phyloP scores from a whole-genome alignment of 2,329 filamentous ascomycete species.

The Pestalotiopsis sp. region DNA sequence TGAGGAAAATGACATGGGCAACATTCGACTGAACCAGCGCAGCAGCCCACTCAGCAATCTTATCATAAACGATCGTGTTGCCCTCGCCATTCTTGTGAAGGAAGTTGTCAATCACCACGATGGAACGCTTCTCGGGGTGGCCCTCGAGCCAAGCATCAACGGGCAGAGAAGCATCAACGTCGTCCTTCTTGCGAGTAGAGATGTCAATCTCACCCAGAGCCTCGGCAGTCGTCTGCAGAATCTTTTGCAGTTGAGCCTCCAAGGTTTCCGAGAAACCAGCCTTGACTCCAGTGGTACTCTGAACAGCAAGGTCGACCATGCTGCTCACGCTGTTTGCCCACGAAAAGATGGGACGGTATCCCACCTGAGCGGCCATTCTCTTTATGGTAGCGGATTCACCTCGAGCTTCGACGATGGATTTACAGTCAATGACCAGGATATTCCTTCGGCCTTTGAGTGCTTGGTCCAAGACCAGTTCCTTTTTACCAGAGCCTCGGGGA shows the following conservation, averaged over 20 bases:
- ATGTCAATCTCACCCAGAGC: constrained; percentile 80
- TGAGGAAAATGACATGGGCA: constrained; percentile 93
- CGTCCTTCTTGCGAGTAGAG: constrained; percentile 67
- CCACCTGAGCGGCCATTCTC: constrained; percentile 78
- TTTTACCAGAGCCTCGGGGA: constrained; percentile 87
- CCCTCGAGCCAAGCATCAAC: constrained; percentile 90
- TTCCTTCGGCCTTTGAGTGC: constrained; percentile 75
- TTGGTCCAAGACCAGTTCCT: constrained; percentile 83
- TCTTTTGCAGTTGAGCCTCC: constrained; percentile 86
- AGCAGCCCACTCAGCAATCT: constrained; percentile 88
- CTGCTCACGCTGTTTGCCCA: constrained; percentile 96
- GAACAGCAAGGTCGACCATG: constrained; percentile 87
- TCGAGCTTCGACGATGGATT: constrained; percentile 85
- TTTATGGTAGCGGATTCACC: constrained; percentile 86
- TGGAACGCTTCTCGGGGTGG: constrained; percentile 79
- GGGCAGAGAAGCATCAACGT: constrained; percentile 70
- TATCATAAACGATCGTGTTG: constrained; percentile 70
- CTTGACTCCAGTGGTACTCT: constrained; percentile 92
- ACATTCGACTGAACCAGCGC: constrained; percentile 82
- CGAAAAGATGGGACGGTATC: constrained; percentile 90
- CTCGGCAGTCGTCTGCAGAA: constrained; percentile 78
- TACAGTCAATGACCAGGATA: constrained; percentile 88
- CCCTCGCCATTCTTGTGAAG: constrained; percentile 72
- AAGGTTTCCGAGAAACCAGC: constrained; percentile 92
- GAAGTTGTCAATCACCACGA: constrained; percentile 92